A percentile compares a stretch with the other conserved stretches of the same genome.
Evolutionary conservation across 2,329 filamentous ascomycete genomes (phyloP).

Genomic region (Colletotrichum tabaci): DNA sequence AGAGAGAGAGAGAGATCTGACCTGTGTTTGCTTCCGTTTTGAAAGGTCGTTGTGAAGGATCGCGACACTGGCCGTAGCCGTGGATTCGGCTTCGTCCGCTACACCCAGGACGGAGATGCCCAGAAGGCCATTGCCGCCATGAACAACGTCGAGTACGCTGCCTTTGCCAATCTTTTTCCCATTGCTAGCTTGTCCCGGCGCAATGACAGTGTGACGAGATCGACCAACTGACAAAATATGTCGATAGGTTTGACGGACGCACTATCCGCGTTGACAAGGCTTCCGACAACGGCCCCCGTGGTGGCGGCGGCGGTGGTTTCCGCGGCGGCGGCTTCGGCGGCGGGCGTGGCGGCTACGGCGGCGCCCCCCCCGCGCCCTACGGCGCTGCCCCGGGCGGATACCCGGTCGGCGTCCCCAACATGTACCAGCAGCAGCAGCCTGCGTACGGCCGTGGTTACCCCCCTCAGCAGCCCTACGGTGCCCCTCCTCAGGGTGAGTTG

Average conservation of each 20-base stretch:
- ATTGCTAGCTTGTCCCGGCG: conserved; percentile 44
- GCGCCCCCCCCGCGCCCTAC: conserved; percentile 53
- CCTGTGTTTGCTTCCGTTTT: conserved; percentile 33
- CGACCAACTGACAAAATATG: conserved; percentile 22
- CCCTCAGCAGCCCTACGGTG: conserved; percentile 54
- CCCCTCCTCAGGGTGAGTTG: conserved; percentile 56
- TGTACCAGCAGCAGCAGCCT: conserved; percentile 53
- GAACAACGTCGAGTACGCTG: conserved; percentile 90
- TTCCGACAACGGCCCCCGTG: conserved; percentile 81
- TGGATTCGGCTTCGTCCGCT: conserved; percentile 97
- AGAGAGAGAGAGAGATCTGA: conserved; percentile 42
- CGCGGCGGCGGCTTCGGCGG: conserved; percentile 58
- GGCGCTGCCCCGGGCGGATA: conserved; percentile 50
- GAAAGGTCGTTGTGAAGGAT: conserved; percentile 95
- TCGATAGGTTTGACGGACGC: conserved; percentile 89
- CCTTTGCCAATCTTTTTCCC: conserved; percentile 40
- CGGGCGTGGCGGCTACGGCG: conserved; percentile 52
- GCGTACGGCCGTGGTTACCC: conserved; percentile 63
- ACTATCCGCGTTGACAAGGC: conserved; percentile 96
- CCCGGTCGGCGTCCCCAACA: conserved; percentile 52
- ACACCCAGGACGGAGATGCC: conserved; percentile 81
- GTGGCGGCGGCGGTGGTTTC: conserved; percentile 57
- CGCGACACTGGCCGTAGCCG: conserved; percentile 96
- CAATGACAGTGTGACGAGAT: conserved; percentile 10
- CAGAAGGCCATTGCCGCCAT: conserved; percentile 82